A percentile compares a stretch with the other conserved stretches of the same genome.
Evolutionary conservation across 1,284 basidiomycete species (phyloP).

Genomic region (Dichomitus squalens): DNA sequence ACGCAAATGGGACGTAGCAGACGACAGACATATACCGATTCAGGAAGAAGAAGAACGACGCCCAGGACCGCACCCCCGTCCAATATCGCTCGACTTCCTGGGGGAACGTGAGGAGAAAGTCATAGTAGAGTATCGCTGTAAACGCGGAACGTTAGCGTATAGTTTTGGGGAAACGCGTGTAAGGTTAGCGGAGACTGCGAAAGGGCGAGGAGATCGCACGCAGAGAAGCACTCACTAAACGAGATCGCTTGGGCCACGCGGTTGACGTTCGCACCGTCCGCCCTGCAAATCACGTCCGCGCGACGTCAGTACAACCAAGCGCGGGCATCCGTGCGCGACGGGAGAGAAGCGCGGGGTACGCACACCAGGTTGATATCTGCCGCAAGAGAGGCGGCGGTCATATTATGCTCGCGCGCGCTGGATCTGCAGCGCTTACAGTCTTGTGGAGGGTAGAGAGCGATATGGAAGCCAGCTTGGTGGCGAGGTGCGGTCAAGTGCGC

Average conservation of each 20-base stretch:
- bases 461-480: conserved; percentile 50
- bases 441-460: not conserved
- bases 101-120: conserved; percentile 31
- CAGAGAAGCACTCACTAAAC: conserved; percentile 1
- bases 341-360: not conserved
- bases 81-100: conserved; percentile 26
- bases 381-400: conserved; percentile 3
- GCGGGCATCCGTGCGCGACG: not conserved
- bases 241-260: conserved; percentile 1
- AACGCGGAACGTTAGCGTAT: not conserved
- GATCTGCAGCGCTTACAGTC: not conserved
- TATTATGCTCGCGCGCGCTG: conserved; percentile 1
- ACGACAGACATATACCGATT: conserved; percentile 9
- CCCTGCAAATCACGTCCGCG: too few species aligned
- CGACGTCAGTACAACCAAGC: too few species aligned
- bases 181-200: not conserved
- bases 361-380: conserved; percentile 1
- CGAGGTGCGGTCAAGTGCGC: conserved; percentile 24
- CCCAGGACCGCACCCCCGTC: not conserved
- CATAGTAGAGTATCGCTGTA: conserved; percentile 7
- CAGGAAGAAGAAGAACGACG: conserved; percentile 15
- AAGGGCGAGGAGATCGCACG: not conserved
- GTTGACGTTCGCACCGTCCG: conserved; percentile 13
- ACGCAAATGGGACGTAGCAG: conserved; percentile 2
- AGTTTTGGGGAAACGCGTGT: not conserved